phyloP scores from a whole-genome alignment of 1,284 basidiomycete species.

The Irpex sp. region DNA sequence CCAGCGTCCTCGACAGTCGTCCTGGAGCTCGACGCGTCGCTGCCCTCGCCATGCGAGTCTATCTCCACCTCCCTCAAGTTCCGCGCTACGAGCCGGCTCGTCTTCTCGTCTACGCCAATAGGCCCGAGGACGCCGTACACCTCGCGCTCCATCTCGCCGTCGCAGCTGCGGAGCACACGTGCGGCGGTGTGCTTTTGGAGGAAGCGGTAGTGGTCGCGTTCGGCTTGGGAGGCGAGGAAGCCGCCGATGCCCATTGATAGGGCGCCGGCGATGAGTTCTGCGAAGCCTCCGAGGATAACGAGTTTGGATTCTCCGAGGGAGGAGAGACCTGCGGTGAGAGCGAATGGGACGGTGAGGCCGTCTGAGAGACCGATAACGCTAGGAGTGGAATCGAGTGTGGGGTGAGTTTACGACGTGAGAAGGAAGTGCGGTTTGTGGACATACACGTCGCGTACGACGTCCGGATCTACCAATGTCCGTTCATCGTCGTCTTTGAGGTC shows the following conservation, averaged over 20 bases:
- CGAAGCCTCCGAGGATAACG: slow-evolving; percentile 88
- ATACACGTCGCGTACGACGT: slow-evolving; percentile 81
- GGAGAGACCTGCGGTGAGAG: slow-evolving; percentile 86
- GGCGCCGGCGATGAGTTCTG: slow-evolving; percentile 93
- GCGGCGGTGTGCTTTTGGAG: slow-evolving; percentile 70
- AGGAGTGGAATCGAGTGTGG: slow-evolving; percentile 12
- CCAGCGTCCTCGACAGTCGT: slow-evolving; percentile 44
- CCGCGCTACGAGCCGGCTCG: slow-evolving; percentile 78
- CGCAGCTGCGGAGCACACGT: slow-evolving; percentile 85
- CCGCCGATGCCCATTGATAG: slow-evolving; percentile 98
- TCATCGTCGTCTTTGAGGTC: slow-evolving; percentile 77
- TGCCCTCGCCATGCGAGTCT: slow-evolving; percentile 25
- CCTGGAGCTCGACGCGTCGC: slow-evolving; percentile 21
- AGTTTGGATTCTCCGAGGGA: slow-evolving; percentile 85
- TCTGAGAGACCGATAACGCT: slow-evolving; percentile 95
- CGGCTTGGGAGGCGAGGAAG: slow-evolving; percentile 94
- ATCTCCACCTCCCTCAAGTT: slow-evolving; percentile 69
- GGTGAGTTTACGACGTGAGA: slow-evolving; percentile 4
- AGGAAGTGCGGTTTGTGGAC: slow-evolving; percentile 24
- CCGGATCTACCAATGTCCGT: slow-evolving; percentile 77
- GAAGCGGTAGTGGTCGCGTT: slow-evolving; percentile 92
- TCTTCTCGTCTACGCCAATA: slow-evolving; percentile 82
- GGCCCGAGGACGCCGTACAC: slow-evolving; percentile 86
- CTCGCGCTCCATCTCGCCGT: slow-evolving; percentile 94
- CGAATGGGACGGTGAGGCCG: slow-evolving; percentile 94